Evolutionary conservation across 306 rosid species (phyloP), one percentile per base, ranked within the genome.

Genomic region (Cicer judaicum): DNA sequence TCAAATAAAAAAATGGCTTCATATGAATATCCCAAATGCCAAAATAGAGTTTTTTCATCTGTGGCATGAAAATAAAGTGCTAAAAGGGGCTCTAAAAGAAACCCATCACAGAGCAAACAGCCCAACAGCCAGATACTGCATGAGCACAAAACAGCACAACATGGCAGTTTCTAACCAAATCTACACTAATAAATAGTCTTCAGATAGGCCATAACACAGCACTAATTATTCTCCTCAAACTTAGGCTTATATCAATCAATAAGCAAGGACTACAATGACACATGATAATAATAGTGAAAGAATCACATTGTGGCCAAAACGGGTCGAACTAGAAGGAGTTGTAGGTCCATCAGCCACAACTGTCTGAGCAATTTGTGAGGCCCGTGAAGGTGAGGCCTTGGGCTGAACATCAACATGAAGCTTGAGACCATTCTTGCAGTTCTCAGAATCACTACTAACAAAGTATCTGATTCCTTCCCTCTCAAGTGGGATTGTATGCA

Each of bases 341-440:
- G 88, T 7, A 7, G 93, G 96, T 13, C 59, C 86, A 10, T 19
- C 78, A 40, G 96, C 96, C 18, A 38, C 52, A 11, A 41, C 5
- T 11, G 46, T 11, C 24, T 38, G 14, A 29, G 60, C 18, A 1
- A 5, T 24, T 2, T 0, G 82, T 14, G 10, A 14, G 39, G 6
- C 65, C 18, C 9, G 5, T 16, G 52, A 64, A 2, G 84, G 87
- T 24, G 53, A 7, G 3, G 7, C 19, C 53, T 62, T 70, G 1
- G 92, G 95, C 15, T 54, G 67, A 15, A 93, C 93, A 44, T 91
- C 62, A 38, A 93, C 78, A 41, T 84, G 85, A 5, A 93, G 72
- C 83, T 89, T 93, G 7, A 93, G 83, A 4, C 98, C 98, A 14
- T 41, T 84, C 68, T 84, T 84, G 87, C 98, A 93, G 73, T 76